A percentile compares a stretch with the other conserved stretches of the same genome.
phyloP scores from a whole-genome alignment of 257 asterid genomes.

The Misopates orontium region DNA sequence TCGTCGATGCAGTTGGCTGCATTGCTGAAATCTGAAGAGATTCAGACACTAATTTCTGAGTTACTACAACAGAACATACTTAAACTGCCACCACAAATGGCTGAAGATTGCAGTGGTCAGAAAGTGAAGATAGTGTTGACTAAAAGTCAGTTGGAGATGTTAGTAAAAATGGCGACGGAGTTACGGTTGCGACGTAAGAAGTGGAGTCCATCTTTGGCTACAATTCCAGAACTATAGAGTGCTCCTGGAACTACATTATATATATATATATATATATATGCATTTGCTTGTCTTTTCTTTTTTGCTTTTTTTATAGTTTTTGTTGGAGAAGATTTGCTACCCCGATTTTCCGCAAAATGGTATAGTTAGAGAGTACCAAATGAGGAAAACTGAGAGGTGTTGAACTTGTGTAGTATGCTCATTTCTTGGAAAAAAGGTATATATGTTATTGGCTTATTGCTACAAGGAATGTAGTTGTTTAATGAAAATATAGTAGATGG shows the following conservation, averaged over 20 bases:
- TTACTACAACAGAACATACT: conserved; percentile 15
- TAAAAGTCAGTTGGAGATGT: conserved; percentile 54
- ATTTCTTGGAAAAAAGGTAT: neutral
- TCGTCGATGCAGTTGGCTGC: conserved; percentile 22
- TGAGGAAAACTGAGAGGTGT: conserved; percentile 23
- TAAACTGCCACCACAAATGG: conserved; percentile 7
- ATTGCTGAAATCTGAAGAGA: conserved; percentile 29
- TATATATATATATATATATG: too few relatives aligned
- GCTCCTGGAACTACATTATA: neutral
- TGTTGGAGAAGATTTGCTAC: conserved; percentile 11
- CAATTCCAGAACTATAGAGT: conserved; percentile 42
- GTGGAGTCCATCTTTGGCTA: conserved; percentile 52
- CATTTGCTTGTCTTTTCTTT: too few relatives aligned
- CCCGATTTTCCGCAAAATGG: conserved; percentile 14
- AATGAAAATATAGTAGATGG: neutral
- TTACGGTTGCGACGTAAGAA: conserved; percentile 30
- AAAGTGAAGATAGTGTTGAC: conserved; percentile 54
- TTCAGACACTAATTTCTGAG: conserved; percentile 23
- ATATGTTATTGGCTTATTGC: neutral
- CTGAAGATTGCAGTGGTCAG: conserved; percentile 28
- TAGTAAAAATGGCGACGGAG: conserved; percentile 37
- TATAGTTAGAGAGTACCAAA: neutral
- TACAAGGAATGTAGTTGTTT: neutral
- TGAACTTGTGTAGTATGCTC: neutral
- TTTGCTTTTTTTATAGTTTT: neutral